Evolutionary conservation across 108 stramenopile genomes (phyloP).

Genomic region (Cyclostephanos tholiformis): DNA sequence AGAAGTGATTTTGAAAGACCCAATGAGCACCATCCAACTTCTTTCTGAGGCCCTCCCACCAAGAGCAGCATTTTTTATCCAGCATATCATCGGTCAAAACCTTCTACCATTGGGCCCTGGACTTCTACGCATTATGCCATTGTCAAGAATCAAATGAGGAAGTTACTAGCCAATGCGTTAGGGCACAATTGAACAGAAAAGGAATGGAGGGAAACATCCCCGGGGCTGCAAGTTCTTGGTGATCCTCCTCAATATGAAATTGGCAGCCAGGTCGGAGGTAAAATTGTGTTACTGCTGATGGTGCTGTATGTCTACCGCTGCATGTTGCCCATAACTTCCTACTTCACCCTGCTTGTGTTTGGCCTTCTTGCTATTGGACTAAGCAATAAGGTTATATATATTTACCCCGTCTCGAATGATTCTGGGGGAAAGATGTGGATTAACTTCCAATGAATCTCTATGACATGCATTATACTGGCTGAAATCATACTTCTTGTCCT

Average conservation of each 20-base stretch:
- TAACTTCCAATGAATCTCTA: constrained; percentile 50
- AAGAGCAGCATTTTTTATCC: constrained; percentile 60
- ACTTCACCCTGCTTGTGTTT: constrained; percentile 60
- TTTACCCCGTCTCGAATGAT: constrained; percentile 67
- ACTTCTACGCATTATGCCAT: constrained; percentile 53
- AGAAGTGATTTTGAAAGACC: constrained; percentile 36
- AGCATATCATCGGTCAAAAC: constrained; percentile 62
- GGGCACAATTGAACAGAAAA: constrained; percentile 71
- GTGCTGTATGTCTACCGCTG: constrained; percentile 65
- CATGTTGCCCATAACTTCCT: constrained; percentile 63
- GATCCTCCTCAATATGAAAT: constrained; percentile 58
- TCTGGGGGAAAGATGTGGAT: constrained; percentile 70
- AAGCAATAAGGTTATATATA: constrained; percentile 71
- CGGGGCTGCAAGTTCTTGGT: constrained; percentile 55
- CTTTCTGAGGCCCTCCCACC: constrained; percentile 59
- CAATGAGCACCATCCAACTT: constrained; percentile 40
- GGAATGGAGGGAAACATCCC: constrained; percentile 54
- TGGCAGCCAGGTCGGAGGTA: constrained; percentile 37
- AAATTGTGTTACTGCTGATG: constrained; percentile 59
- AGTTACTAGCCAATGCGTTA: constrained; percentile 18
- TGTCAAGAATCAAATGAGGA: constrained; percentile 45
- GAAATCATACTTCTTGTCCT: constrained; percentile 61
- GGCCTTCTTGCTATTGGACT: constrained; percentile 53
- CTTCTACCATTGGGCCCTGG: constrained; percentile 53
- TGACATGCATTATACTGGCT: constrained; percentile 58